Evolutionary conservation across 2,329 filamentous ascomycete genomes (phyloP).

Genomic region (Neonectria ditissima): DNA sequence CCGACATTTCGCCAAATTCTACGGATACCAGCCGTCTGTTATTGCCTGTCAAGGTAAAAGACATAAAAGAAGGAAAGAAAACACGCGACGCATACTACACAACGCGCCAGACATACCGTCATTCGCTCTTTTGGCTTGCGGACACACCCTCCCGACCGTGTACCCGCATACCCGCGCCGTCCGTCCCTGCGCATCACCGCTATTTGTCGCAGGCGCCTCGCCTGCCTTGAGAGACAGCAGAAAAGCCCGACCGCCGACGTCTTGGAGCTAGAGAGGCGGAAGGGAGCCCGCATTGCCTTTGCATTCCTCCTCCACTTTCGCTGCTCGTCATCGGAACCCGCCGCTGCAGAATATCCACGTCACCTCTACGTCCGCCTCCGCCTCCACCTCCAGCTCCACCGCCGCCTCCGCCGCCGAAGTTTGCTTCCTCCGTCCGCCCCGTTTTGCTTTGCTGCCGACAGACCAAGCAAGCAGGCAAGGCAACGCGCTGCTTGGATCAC

Average conservation of each 20-base stretch:
- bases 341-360: slow-evolving; percentile 19
- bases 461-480: not conserved
- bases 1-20: not conserved
- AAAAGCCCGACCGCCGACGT: not conserved
- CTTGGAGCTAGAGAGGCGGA: slow-evolving; percentile 2
- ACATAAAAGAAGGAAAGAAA: too few species aligned
- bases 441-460: not conserved
- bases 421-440: not conserved
- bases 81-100: slow-evolving; percentile 7
- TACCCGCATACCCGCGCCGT: not conserved
- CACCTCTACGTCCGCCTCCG: slow-evolving; percentile 11
- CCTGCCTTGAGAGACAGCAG: not conserved
- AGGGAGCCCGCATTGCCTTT: slow-evolving; percentile 2
- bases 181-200: not conserved
- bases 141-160: not conserved
- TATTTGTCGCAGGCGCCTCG: not conserved
- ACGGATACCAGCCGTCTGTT: not conserved
- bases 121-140: not conserved
- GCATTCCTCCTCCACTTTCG: slow-evolving; percentile 7
- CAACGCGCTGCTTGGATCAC: not conserved
- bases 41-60: too few species aligned
- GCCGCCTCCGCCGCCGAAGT: not conserved
- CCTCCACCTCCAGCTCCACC: slow-evolving; percentile 14
- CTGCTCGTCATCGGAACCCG: slow-evolving; percentile 18
- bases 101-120: not conserved